Evolutionary conservation across 768 basidiomycete genomes (phyloP), one percentile per base, ranked within the genome.

Genomic region (Obba rivulosa): DNA sequence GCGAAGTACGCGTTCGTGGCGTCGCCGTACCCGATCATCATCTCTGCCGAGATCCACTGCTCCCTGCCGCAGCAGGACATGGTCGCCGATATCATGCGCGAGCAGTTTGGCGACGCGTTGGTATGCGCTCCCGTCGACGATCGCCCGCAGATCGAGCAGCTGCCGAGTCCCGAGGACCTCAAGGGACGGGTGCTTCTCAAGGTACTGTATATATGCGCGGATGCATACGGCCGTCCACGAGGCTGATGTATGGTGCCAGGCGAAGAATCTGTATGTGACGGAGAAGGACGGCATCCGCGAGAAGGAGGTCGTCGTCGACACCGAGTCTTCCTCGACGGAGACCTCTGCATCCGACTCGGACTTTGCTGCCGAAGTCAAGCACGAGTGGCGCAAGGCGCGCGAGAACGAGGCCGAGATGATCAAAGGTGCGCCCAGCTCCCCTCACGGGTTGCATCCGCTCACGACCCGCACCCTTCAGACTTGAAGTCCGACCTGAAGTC

Each of bases 1-100:
- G 72, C 74, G 18, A 88, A 87, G 66, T 97, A 97, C 61, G 93
- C 86, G 0, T 97, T 97, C 60, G 80, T 87, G 36, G 78, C 87
- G 1, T 94, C 91, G 1, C 89, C 90, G 0, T 96, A 92, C 59
- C 94, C 94, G 1, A 72, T 98, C 61, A 81, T 98, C 59, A 86
- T 98, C 46, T 94, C 92, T 2, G 89, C 92, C 11, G 94, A 98
- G 68, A 78, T 94, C 1, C 93, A 95, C 60, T 95, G 92, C 63
- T 72, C 78, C 0, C 49, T 91, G 14, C 66, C 72, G 22, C 89
- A 93, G 62, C 94, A 98, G 63, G 86, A 87, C 34, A 73, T 75
- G 61, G 73, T 96, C 13, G 92, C 80, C 0, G 59, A 72, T 2
- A 91, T 94, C 58, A 80, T 98, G 80, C 66, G 62, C 38, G 74